phyloP scores from a whole-genome alignment of 78 protist species.

The Capsaspora owczarzaki region DNA sequence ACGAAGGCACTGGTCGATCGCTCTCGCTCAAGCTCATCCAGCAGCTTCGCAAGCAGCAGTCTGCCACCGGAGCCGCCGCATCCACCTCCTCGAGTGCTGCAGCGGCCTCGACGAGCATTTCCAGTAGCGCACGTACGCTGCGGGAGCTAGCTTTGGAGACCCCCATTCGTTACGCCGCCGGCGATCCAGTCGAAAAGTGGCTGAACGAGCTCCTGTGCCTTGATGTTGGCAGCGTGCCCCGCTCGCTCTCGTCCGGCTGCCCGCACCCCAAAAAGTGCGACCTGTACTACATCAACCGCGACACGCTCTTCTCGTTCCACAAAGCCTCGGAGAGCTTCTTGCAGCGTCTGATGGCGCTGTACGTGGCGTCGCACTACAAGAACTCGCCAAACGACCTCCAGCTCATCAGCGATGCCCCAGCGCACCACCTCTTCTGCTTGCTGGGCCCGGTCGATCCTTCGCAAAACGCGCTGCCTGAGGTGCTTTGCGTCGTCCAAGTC shows the following conservation, averaged over 20 bases:
- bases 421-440: slow-evolving; percentile 93
- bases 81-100: background rate
- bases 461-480: slow-evolving; percentile 70
- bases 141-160: slow-evolving; percentile 81
- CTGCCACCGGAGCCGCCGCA: background rate
- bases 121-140: slow-evolving; percentile 33
- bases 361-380: slow-evolving; percentile 94
- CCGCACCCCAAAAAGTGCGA: slow-evolving; percentile 89
- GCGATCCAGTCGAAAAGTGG: slow-evolving; percentile 73
- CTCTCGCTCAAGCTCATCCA: slow-evolving; percentile 93
- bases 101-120: background rate
- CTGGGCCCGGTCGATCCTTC: slow-evolving; percentile 71
- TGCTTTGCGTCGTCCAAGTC: slow-evolving; percentile 89
- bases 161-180: slow-evolving; percentile 90
- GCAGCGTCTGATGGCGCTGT: slow-evolving; percentile 85
- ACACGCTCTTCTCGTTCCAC: slow-evolving; percentile 96
- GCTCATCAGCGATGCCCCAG: slow-evolving; percentile 96
- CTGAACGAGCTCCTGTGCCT: slow-evolving; percentile 88
- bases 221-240: slow-evolving; percentile 41
- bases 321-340: slow-evolving; percentile 79
- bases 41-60: slow-evolving; percentile 70
- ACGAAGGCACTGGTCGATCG: slow-evolving; percentile 99
- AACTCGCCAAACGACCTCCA: slow-evolving; percentile 99
- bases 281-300: slow-evolving; percentile 88
- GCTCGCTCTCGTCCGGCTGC: slow-evolving; percentile 15